A percentile compares a stretch with the other conserved stretches of the same genome.
Conservation (phyloP, 2,329 filamentous ascomycete species). For the Aspergillus novofumigatus region DNA sequence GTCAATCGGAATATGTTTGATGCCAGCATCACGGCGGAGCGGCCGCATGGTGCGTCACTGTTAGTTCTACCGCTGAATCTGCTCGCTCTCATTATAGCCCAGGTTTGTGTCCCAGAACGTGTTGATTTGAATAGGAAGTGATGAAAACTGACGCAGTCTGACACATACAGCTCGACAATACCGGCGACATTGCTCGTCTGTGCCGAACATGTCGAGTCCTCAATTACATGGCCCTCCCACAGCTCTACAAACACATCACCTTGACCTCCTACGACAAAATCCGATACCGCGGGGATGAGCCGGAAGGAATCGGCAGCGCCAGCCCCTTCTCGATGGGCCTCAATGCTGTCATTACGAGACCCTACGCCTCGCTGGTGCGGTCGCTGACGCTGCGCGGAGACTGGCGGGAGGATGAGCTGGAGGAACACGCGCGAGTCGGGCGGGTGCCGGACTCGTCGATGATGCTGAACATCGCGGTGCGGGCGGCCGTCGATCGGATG, state of each 20-base stretch:
- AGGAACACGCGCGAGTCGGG: slow-evolving; percentile 55
- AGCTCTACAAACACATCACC: slow-evolving; percentile 54
- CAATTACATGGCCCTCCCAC: slow-evolving; percentile 62
- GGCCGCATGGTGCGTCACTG: slow-evolving; percentile 27
- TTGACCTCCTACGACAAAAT: slow-evolving; percentile 57
- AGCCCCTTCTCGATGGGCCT: slow-evolving; percentile 62
- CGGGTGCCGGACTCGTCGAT: slow-evolving; percentile 61
- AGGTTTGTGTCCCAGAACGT: slow-evolving; percentile 37
- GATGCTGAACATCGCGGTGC: slow-evolving; percentile 58
- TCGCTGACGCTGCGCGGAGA: slow-evolving; percentile 52
- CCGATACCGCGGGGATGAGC: slow-evolving; percentile 53
- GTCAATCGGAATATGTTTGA: slow-evolving; percentile 43
- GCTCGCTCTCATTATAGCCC: slow-evolving; percentile 53
- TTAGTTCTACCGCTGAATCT: slow-evolving; percentile 54
- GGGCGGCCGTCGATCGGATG: slow-evolving; percentile 59
- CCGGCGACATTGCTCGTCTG: slow-evolving; percentile 55
- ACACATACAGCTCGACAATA: slow-evolving; percentile 50
- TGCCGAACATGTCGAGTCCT: slow-evolving; percentile 59
- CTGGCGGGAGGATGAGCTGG: slow-evolving; percentile 54
- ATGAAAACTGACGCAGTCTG: background rate
- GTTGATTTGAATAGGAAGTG: background rate
- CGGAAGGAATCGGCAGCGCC: slow-evolving; percentile 59
- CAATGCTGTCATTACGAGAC: slow-evolving; percentile 57
- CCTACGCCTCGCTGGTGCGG: slow-evolving; percentile 50
- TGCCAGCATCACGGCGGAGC: slow-evolving; percentile 29